These are phyloP conservation scores for Nemania sp. DNA, from an alignment of 2,329 filamentous ascomycete genomes.

Conservation along the genomic window DNA sequence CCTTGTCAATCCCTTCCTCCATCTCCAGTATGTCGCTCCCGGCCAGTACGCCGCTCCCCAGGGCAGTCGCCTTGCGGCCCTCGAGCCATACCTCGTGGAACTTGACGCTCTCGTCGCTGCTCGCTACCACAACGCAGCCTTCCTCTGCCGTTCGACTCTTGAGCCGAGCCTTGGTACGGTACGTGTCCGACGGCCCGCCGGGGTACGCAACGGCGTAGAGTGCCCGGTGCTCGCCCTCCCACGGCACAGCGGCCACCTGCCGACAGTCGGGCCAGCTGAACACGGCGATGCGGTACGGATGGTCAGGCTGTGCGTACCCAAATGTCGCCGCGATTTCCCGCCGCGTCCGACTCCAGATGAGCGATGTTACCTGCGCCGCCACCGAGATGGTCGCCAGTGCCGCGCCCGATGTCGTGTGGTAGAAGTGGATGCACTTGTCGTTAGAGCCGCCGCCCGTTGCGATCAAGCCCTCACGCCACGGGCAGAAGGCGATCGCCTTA, in stretches of 20 bases:
- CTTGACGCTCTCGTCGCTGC: slow-evolving; percentile 88
- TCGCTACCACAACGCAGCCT: slow-evolving; percentile 87
- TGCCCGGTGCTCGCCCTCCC: slow-evolving; percentile 76
- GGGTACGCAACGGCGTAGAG: slow-evolving; percentile 89
- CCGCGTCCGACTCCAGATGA: slow-evolving; percentile 85
- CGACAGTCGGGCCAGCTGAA: slow-evolving; percentile 94
- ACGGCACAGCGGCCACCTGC: slow-evolving; percentile 83
- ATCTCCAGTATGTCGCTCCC: slow-evolving; percentile 85
- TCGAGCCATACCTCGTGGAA: slow-evolving; percentile 95
- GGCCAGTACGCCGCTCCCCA: slow-evolving; percentile 66
- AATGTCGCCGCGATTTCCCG: slow-evolving; percentile 93
- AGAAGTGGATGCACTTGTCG: slow-evolving; percentile 96
- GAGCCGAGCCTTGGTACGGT: slow-evolving; percentile 58
- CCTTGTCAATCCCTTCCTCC: slow-evolving; percentile 77
- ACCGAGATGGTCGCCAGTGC: slow-evolving; percentile 89
- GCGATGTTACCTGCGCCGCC: slow-evolving; percentile 86
- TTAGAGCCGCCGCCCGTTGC: slow-evolving; percentile 93
- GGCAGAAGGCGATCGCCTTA: slow-evolving; percentile 96
- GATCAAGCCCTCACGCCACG: slow-evolving; percentile 84
- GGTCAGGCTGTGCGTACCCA: slow-evolving; percentile 88
- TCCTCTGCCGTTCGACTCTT: slow-evolving; percentile 61
- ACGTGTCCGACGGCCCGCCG: slow-evolving; percentile 43
- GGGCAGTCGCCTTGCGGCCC: slow-evolving; percentile 55
- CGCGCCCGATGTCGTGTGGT: slow-evolving; percentile 80
- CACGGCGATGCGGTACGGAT: slow-evolving; percentile 85